phyloP scores from a whole-genome alignment of 2,329 filamentous ascomycete species.

The Fusarium musae region DNA sequence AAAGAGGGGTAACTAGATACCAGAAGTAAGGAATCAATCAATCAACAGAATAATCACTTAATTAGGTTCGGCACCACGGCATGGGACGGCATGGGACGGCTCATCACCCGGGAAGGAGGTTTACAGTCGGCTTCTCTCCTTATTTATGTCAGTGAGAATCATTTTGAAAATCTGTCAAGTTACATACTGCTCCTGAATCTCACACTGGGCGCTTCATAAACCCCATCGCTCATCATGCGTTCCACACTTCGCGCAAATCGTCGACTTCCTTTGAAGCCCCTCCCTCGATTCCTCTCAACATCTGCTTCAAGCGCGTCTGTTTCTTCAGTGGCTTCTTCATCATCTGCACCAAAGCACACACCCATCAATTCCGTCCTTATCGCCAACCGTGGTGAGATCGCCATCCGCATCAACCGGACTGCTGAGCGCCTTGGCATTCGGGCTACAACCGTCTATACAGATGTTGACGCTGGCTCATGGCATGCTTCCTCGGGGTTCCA shows the following conservation, averaged over 20 bases:
- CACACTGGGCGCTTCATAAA: conserved; percentile 26
- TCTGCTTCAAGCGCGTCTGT: conserved; percentile 48
- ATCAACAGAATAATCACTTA: too few relatives aligned
- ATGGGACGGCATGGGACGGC: conserved; percentile 34
- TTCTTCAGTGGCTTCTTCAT: conserved; percentile 48
- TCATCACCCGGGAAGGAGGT: conserved; percentile 19
- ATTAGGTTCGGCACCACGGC: too few relatives aligned
- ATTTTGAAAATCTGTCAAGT: conserved; percentile 21
- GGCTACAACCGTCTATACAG: conserved; percentile 94
- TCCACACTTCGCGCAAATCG: conserved; percentile 62
- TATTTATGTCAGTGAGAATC: conserved; percentile 12
- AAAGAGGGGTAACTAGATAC: too few relatives aligned
- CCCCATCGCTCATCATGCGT: conserved; percentile 57
- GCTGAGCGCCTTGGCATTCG: conserved; percentile 89
- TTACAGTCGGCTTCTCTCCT: conserved; percentile 12
- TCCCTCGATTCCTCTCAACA: conserved; percentile 54
- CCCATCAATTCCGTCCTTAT: conserved; percentile 86
- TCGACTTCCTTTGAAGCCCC: conserved; percentile 59
- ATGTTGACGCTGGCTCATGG: conserved; percentile 86
- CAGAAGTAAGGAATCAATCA: too few relatives aligned
- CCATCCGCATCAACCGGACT: conserved; percentile 89
- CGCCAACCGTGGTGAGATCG: conserved; percentile 97
- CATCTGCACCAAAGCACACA: conserved; percentile 50
- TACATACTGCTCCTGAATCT: conserved; percentile 7
- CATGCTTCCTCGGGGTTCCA: conserved; percentile 88